These are phyloP conservation scores for Saccharomyces pastorianus DNA, from an alignment of 1,139 yeast genomes.

Conservation along the genomic window DNA sequence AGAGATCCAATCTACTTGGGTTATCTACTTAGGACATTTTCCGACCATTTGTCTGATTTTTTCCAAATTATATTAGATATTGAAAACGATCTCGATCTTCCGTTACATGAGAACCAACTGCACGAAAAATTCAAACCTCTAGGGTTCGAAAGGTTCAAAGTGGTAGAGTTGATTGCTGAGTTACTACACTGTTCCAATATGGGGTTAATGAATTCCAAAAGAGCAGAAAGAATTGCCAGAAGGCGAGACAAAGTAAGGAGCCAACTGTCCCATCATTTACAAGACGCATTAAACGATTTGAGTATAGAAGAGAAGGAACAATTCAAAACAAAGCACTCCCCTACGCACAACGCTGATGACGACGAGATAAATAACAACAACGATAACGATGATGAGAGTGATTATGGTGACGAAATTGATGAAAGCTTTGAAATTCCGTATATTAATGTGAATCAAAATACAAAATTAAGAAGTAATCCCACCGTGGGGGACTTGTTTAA, in stretches of 20 bases:
- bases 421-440: slow-evolving; percentile 41
- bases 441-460: slow-evolving; percentile 50
- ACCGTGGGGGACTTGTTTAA: slow-evolving; percentile 88
- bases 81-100: slow-evolving; percentile 10
- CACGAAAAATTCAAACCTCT: slow-evolving; percentile 53
- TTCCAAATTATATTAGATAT: slow-evolving; percentile 33
- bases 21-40: slow-evolving; percentile 31
- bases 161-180: slow-evolving; percentile 92
- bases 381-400: slow-evolving; percentile 10
- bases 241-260: slow-evolving; percentile 68
- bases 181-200: slow-evolving; percentile 92
- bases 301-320: slow-evolving; percentile 20
- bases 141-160: slow-evolving; percentile 91
- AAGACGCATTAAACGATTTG: slow-evolving; percentile 33
- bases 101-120: slow-evolving; percentile 23
- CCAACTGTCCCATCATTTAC: slow-evolving; percentile 29
- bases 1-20: slow-evolving; percentile 64
- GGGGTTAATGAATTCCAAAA: slow-evolving; percentile 81
- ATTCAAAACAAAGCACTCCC: not conserved
- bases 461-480: slow-evolving; percentile 55
- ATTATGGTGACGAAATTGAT: slow-evolving; percentile 22
- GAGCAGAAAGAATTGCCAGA: slow-evolving; percentile 69
- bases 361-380: slow-evolving; percentile 3
- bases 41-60: slow-evolving; percentile 35
- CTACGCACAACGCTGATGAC: slow-evolving; percentile 1